Evolutionary conservation across 345 rosid genomes (phyloP).

Genomic region (Eucalyptus tenuipes): DNA sequence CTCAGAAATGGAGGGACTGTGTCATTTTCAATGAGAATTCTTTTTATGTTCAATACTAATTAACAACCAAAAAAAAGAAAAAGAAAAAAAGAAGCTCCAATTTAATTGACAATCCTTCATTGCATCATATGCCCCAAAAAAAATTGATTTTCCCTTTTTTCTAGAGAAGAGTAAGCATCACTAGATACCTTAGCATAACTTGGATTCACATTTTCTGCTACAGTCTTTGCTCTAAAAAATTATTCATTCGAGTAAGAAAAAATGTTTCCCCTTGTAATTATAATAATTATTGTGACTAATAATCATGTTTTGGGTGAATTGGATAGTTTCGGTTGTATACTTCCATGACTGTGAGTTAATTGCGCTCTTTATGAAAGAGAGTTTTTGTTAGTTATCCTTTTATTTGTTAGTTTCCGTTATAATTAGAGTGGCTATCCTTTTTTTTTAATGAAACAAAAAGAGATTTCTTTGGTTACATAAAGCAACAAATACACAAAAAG

Average conservation of each 20-base stretch:
- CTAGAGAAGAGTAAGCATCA: neutral
- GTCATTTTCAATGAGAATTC: neutral
- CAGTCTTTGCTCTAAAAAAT: slow-evolving; percentile 34
- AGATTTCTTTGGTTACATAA: too few relatives aligned
- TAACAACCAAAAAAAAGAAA: neutral
- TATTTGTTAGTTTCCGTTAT: too few relatives aligned
- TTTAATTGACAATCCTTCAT: neutral
- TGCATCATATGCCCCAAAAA: neutral
- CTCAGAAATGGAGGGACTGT: slow-evolving; percentile 79
- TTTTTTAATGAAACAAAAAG: too few relatives aligned
- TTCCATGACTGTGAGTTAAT: fast-evolving
- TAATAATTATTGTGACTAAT: too few relatives aligned
- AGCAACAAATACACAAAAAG: too few relatives aligned
- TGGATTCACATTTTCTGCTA: slow-evolving; percentile 18
- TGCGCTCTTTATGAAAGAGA: fast-evolving
- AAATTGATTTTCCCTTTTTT: neutral
- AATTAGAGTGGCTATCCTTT: too few relatives aligned
- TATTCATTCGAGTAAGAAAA: neutral
- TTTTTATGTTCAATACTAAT: neutral
- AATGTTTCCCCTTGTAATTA: neutral
- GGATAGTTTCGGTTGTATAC: too few relatives aligned
- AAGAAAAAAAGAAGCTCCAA: slow-evolving; percentile 6
- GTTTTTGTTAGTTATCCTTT: too few relatives aligned
- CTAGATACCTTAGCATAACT: neutral
- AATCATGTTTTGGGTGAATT: too few relatives aligned